Evolutionary conservation across 805 yeast species (phyloP).

Genomic region (Teunomyces tritomae): DNA sequence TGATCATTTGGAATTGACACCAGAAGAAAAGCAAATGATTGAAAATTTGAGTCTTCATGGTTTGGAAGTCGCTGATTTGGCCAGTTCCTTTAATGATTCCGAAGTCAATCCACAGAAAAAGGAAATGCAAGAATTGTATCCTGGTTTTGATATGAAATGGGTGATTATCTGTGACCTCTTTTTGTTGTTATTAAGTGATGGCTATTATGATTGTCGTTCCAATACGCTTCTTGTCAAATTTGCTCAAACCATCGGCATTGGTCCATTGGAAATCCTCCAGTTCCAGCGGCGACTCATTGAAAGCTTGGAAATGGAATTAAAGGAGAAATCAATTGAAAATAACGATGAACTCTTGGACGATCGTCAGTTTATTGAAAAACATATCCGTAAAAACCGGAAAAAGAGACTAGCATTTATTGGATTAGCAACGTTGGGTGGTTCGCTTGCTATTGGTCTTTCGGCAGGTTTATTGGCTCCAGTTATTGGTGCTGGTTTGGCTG

Average conservation of each 20-base stretch:
- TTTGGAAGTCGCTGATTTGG: constrained; percentile 67
- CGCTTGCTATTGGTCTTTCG: constrained; percentile 87
- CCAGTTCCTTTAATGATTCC: constrained; percentile 51
- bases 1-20: constrained; percentile 71
- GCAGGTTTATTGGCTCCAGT: constrained; percentile 97
- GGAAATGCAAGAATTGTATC: constrained; percentile 9
- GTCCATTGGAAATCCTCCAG: constrained; percentile 70
- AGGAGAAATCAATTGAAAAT: constrained; percentile 51
- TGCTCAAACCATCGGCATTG: constrained; percentile 58
- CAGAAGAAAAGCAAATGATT: constrained; percentile 84
- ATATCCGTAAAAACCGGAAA: constrained; percentile 63
- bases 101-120: constrained; percentile 6
- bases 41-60: constrained; percentile 85
- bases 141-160: constrained; percentile 75
- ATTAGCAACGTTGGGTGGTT: constrained; percentile 94
- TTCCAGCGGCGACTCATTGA: constrained; percentile 91
- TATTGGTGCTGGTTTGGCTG: constrained; percentile 97
- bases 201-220: constrained; percentile 86
- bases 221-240: constrained; percentile 72
- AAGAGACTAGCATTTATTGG: constrained; percentile 85
- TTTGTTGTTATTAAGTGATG: constrained; percentile 73
- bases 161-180: constrained; percentile 90
- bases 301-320: constrained; percentile 77
- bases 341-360: constrained; percentile 74
- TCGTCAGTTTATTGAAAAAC: constrained; percentile 67